These are phyloP conservation scores for Pestalotiopsis sp. DNA, from an alignment of 2,329 filamentous ascomycete genomes.

Conservation along the genomic window DNA sequence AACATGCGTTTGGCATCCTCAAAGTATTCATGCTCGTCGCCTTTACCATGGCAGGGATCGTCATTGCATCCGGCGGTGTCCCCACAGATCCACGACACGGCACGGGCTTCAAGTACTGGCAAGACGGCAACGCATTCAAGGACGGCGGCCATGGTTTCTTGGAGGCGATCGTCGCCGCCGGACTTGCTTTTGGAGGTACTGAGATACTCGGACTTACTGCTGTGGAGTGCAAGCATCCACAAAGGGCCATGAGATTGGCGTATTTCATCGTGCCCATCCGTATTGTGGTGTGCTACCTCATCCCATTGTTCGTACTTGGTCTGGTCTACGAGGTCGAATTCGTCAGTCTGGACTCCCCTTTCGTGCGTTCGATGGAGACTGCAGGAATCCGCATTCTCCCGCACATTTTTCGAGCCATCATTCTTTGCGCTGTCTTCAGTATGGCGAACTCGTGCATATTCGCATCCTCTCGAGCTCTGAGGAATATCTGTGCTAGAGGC, in stretches of 20 bases:
- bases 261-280: constrained; percentile 41
- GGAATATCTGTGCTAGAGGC: constrained; percentile 35
- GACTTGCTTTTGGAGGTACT: constrained; percentile 46
- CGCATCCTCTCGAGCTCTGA: constrained; percentile 37
- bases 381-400: constrained; percentile 29
- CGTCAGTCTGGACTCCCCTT: constrained; percentile 22
- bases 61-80: constrained; percentile 52
- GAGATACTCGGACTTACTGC: constrained; percentile 47
- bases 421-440: constrained; percentile 34
- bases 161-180: constrained; percentile 44
- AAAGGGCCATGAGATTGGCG: constrained; percentile 37
- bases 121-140: constrained; percentile 44
- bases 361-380: constrained; percentile 28
- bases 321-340: constrained; percentile 32
- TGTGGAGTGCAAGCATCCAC: constrained; percentile 41
- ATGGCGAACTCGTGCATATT: constrained; percentile 45
- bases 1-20: constrained; percentile 53
- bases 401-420: constrained; percentile 37
- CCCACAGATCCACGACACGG: constrained; percentile 44
- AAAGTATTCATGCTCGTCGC: constrained; percentile 54
- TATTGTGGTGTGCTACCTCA: constrained; percentile 40
- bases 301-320: constrained; percentile 35
- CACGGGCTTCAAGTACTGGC: constrained; percentile 54
- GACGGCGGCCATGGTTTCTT: constrained; percentile 43
- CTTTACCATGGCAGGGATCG: constrained; percentile 59